A percentile compares a stretch with the other conserved stretches of the same genome.
Conservation (phyloP, 129 eudicot species). For the Apium graveolens region DNA sequence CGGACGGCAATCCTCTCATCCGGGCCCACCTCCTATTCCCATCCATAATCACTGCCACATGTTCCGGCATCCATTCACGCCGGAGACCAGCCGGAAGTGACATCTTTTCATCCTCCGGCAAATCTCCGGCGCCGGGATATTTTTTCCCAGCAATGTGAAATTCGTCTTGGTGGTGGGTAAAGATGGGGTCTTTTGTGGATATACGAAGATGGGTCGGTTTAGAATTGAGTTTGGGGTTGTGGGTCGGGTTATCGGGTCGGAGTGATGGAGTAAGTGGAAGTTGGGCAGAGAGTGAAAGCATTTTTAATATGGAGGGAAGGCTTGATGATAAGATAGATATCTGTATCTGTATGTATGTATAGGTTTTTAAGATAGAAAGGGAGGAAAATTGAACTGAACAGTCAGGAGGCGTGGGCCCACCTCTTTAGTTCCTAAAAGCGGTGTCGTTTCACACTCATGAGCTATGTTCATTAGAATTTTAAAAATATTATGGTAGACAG, state of each 20-base stretch:
- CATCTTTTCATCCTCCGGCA: background rate
- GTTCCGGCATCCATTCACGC: constrained; percentile 51
- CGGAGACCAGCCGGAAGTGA: constrained; percentile 29
- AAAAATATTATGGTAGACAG: no score
- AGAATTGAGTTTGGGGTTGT: background rate
- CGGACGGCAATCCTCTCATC: constrained; percentile 33
- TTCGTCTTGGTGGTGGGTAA: background rate
- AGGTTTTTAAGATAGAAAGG: background rate
- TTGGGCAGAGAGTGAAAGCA: constrained; percentile 2
- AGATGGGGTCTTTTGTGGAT: constrained; percentile 5
- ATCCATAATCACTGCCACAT: constrained; percentile 66
- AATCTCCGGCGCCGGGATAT: background rate
- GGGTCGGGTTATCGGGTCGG: background rate
- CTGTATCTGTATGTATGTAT: background rate
- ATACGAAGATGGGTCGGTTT: background rate
- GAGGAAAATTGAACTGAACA: background rate
- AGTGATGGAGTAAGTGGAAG: background rate
- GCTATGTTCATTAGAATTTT: no score
- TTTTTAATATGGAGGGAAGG: background rate
- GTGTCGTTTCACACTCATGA: background rate
- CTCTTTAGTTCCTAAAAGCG: background rate
- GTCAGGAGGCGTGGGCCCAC: background rate
- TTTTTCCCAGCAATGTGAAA: background rate
- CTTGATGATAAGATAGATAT: background rate
- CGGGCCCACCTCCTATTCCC: constrained; percentile 75